phyloP scores from a whole-genome alignment of 768 basidiomycete genomes.

The Polyporus arcularius region DNA sequence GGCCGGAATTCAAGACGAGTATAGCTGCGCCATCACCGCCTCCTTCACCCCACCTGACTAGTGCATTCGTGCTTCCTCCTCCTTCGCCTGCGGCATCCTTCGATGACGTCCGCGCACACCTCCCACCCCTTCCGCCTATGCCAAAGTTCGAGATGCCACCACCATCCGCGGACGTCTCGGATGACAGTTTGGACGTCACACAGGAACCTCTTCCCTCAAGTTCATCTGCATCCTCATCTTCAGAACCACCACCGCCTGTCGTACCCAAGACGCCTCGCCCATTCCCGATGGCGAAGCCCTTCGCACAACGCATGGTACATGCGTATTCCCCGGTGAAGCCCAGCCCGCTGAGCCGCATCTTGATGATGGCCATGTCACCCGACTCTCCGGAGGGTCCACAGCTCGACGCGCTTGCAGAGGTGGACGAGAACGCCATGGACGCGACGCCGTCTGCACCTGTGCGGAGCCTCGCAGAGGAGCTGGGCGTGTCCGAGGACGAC shows the following conservation, averaged over 20 bases:
- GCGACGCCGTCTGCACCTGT: slow-evolving; percentile 11
- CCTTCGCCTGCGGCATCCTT: slow-evolving; percentile 72
- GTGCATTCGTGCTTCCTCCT: slow-evolving; percentile 76
- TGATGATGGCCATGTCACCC: slow-evolving; percentile 65
- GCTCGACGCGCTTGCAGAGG: slow-evolving; percentile 25
- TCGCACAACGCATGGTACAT: slow-evolving; percentile 69
- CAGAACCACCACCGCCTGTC: background rate
- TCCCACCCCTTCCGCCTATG: slow-evolving; percentile 26
- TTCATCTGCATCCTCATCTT: background rate
- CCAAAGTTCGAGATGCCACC: slow-evolving; percentile 23
- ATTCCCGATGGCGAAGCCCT: slow-evolving; percentile 73
- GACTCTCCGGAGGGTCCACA: slow-evolving; percentile 21
- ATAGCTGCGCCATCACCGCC: slow-evolving; percentile 26
- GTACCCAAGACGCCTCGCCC: slow-evolving; percentile 40
- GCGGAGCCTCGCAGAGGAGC: slow-evolving; percentile 40
- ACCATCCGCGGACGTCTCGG: background rate
- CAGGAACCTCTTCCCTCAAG: background rate
- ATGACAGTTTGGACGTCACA: slow-evolving; percentile 9
- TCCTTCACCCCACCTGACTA: slow-evolving; percentile 55
- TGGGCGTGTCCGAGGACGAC: slow-evolving; percentile 36
- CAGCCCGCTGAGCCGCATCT: slow-evolving; percentile 77
- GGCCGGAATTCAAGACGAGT: slow-evolving; percentile 33
- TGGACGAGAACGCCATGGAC: slow-evolving; percentile 21
- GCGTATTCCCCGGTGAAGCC: slow-evolving; percentile 83
- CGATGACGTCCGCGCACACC: slow-evolving; percentile 40